Conservation (phyloP, 2,329 filamentous ascomycete genomes). For the Alternaria viburni region DNA sequence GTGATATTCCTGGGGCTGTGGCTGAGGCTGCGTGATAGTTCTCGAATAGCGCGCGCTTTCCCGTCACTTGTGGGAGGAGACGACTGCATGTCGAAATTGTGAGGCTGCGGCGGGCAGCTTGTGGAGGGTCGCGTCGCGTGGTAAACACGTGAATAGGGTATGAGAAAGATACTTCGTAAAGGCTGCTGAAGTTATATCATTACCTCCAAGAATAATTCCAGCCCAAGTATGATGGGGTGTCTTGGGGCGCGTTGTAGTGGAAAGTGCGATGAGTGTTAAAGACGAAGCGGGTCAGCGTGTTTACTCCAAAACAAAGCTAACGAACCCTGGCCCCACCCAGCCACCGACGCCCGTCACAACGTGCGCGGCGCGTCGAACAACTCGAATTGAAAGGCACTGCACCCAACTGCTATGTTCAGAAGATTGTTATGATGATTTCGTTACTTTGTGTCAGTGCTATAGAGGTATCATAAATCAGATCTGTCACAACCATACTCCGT, state of each 20-base stretch:
- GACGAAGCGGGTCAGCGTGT: constrained; percentile 27
- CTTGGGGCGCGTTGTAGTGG: constrained; percentile 23
- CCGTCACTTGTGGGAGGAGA: constrained; percentile 46
- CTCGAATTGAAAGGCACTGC: background rate
- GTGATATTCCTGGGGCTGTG: constrained; percentile 42
- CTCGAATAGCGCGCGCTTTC: constrained; percentile 47
- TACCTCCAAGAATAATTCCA: constrained; percentile 23
- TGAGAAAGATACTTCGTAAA: constrained; percentile 39
- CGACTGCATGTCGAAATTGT: constrained; percentile 40
- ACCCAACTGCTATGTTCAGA: background rate
- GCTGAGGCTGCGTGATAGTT: constrained; percentile 45
- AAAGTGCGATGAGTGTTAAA: constrained; percentile 40
- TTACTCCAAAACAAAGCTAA: constrained; percentile 26
- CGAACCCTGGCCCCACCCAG: constrained; percentile 16
- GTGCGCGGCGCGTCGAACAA: background rate
- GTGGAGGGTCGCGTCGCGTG: constrained; percentile 38
- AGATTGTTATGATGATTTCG: background rate
- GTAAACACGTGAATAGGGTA: constrained; percentile 33
- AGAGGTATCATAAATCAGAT: constrained; percentile 16
- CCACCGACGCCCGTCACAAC: background rate
- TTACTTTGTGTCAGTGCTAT: background rate
- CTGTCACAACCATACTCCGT: background rate
- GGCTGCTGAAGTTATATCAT: constrained; percentile 22
- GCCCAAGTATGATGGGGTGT: constrained; percentile 24
- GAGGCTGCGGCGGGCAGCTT: constrained; percentile 27